Percentiles rank a stretch among this genome's conserved stretches.
phyloP scores from a whole-genome alignment of 805 yeast species.

The Isabelozyma pseudorhagii region DNA sequence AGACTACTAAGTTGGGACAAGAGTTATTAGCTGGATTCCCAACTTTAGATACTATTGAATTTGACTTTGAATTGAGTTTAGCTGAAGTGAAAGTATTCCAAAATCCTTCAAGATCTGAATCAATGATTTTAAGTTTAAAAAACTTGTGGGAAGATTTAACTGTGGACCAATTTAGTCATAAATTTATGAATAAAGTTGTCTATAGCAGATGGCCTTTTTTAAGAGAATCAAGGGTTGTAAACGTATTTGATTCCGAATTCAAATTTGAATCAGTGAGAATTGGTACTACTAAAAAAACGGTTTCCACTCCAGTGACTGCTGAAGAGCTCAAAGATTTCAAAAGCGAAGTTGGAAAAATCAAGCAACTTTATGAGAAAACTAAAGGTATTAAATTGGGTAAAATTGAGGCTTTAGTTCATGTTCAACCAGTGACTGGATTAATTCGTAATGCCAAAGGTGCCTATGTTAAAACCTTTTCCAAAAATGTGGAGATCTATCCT shows the following conservation, averaged over 20 bases:
- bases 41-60: slow-evolving; percentile 67
- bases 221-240: slow-evolving; percentile 70
- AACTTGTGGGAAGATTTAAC: slow-evolving; percentile 54
- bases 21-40: slow-evolving; percentile 89
- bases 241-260: slow-evolving; percentile 53
- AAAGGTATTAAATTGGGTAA: slow-evolving; percentile 62
- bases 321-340: slow-evolving; percentile 50
- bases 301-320: slow-evolving; percentile 31
- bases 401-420: slow-evolving; percentile 60
- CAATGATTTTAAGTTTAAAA: slow-evolving; percentile 65
- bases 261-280: slow-evolving; percentile 43
- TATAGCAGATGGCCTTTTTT: slow-evolving; percentile 91
- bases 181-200: slow-evolving; percentile 58
- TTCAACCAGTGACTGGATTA: slow-evolving; percentile 76
- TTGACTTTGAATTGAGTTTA: slow-evolving; percentile 48
- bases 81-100: slow-evolving; percentile 78
- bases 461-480: slow-evolving; percentile 65
- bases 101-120: slow-evolving; percentile 78
- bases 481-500: slow-evolving; percentile 59
- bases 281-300: slow-evolving; percentile 17
- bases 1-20: slow-evolving; percentile 68
- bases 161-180: slow-evolving; percentile 62
- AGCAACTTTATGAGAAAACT: slow-evolving; percentile 41
- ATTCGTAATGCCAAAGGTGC: slow-evolving; percentile 70
- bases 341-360: slow-evolving; percentile 36